Conservation (phyloP, 2,329 filamentous ascomycete species). For the Talaromyces sp. region DNA sequence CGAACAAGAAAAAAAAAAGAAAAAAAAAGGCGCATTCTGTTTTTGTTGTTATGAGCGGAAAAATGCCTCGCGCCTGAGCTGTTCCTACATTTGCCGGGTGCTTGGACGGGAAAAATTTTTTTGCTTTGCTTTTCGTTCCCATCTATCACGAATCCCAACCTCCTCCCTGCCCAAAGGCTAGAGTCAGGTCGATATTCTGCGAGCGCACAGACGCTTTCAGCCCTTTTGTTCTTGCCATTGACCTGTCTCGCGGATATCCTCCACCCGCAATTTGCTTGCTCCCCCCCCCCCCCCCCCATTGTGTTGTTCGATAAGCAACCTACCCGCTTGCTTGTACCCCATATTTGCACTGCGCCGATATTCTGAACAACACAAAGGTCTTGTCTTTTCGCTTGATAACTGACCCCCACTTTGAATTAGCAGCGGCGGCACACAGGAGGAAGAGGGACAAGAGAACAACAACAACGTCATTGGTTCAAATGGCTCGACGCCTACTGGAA, state of each 20-base stretch:
- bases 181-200: not conserved
- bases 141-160: not conserved
- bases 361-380: not conserved
- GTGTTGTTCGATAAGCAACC: not conserved
- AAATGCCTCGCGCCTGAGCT: not conserved
- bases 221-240: not conserved
- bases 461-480: slow-evolving; percentile 54
- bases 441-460: slow-evolving; percentile 33
- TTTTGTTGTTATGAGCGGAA: not conserved
- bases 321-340: not conserved
- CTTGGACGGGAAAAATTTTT: not conserved
- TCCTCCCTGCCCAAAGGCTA: not conserved
- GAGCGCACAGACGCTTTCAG: not conserved
- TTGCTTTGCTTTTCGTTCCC: not conserved
- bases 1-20: not conserved
- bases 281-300: too few species aligned
- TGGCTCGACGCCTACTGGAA: slow-evolving; percentile 81
- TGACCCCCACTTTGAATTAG: not conserved
- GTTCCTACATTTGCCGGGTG: not conserved
- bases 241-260: not conserved
- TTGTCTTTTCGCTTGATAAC: not conserved
- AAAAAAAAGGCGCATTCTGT: not conserved
- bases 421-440: slow-evolving; percentile 31
- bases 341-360: not conserved
- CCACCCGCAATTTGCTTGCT: not conserved